A percentile compares a stretch with the other conserved stretches of the same genome.
Conservation (phyloP, 176 grass and related monocot genomes). For the Chloris gayana region DNA sequence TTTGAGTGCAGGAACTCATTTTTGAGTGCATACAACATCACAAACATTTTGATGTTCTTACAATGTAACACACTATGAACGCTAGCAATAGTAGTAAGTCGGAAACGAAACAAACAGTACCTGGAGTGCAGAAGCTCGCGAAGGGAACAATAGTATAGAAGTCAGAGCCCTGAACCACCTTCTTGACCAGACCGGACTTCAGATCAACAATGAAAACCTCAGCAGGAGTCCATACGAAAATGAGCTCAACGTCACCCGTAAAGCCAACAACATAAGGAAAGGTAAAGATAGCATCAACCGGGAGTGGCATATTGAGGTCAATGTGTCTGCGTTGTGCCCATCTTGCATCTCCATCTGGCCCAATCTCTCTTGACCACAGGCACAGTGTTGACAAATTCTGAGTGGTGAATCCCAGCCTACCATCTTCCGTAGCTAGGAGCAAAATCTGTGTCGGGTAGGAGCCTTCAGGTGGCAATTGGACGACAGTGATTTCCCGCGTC, state of each 20-base stretch:
- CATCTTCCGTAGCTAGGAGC: no score
- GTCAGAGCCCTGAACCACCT: background rate
- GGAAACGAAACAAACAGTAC: background rate
- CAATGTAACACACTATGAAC: background rate
- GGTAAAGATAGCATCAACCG: background rate
- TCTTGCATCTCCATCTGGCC: background rate
- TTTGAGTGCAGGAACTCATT: no score
- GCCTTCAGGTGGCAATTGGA: no score
- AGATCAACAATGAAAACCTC: background rate
- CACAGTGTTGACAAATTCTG: background rate
- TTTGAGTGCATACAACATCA: no score
- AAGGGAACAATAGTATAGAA: background rate
- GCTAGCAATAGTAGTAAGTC: background rate
- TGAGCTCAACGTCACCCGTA: background rate
- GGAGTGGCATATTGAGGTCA: background rate
- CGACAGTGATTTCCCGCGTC: background rate
- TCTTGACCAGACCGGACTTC: background rate
- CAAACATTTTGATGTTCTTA: background rate
- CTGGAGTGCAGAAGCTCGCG: constrained; percentile 4
- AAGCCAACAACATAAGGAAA: background rate
- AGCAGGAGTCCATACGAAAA: background rate
- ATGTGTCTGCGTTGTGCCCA: background rate
- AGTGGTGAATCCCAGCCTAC: background rate
- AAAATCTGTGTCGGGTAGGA: no score
- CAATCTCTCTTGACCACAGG: background rate